phyloP scores from a whole-genome alignment of 2,329 filamentous ascomycete species.

The Graphilbum sp. region DNA sequence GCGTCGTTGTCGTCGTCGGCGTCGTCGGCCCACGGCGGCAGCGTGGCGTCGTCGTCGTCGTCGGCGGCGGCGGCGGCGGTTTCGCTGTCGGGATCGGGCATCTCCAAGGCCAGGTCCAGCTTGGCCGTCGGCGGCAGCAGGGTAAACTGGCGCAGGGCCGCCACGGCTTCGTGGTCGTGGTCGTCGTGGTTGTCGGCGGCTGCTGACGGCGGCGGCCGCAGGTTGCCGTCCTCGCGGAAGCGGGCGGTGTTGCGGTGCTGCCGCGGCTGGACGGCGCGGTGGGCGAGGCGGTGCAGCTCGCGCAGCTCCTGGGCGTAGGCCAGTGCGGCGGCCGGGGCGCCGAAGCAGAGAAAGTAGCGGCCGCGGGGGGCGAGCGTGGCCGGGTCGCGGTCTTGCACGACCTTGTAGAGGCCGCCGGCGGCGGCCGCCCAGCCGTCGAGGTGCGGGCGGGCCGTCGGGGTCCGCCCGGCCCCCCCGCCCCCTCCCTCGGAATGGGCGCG shows the following conservation, averaged over 20 bases:
- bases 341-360: conserved; percentile 56
- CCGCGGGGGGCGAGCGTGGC: conserved; percentile 45
- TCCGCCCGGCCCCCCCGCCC: too few relatives aligned
- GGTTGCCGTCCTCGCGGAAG: conserved; percentile 5
- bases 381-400: conserved; percentile 48
- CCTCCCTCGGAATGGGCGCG: too few relatives aligned
- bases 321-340: conserved; percentile 36
- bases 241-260: conserved; percentile 22
- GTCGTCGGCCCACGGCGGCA: conserved; percentile 4
- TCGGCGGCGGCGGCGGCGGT: conserved; percentile 4
- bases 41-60: conserved; percentile 6
- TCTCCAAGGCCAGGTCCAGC: conserved; percentile 10
- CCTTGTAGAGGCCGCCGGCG: conserved; percentile 17
- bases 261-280: conserved; percentile 11
- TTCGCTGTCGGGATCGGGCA: too few relatives aligned
- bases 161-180: conserved; percentile 2
- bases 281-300: conserved; percentile 26
- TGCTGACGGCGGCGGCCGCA: conserved; percentile 5
- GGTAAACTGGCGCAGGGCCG: conserved; percentile 13
- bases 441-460: conserved; percentile 20
- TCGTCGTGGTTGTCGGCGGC: background rate
- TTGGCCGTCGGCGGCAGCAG: conserved; percentile 16
- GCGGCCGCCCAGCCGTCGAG: conserved; percentile 50
- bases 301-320: conserved; percentile 41
- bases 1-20: conserved; percentile 7